Conservation (phyloP, 2,329 filamentous ascomycete genomes). For the Cercospora brassicicola region DNA sequence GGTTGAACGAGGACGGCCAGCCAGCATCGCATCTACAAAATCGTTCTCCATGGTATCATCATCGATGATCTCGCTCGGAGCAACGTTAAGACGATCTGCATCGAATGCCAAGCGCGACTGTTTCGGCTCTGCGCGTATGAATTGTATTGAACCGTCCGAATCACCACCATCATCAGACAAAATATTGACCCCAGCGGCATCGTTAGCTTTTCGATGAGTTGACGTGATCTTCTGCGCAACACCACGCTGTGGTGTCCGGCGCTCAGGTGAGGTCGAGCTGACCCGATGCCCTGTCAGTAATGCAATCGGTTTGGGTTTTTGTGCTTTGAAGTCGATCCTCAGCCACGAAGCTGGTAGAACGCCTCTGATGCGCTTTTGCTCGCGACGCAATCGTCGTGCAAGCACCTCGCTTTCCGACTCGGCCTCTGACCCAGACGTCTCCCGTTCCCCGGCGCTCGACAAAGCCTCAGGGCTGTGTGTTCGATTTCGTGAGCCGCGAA, state of each 20-base stretch:
- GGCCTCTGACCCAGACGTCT: constrained; percentile 7
- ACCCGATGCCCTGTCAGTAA: constrained; percentile 2
- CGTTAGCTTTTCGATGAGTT: neutral
- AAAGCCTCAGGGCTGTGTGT: neutral
- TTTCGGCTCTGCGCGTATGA: neutral
- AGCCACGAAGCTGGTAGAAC: constrained; percentile 54
- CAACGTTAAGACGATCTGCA: constrained; percentile 11
- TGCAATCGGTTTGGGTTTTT: constrained; percentile 15
- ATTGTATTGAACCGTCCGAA: constrained; percentile 18
- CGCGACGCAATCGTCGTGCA: constrained; percentile 35
- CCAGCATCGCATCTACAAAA: constrained; percentile 46
- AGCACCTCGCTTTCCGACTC: constrained; percentile 27
- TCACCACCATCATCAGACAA: constrained; percentile 38
- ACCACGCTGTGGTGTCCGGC: constrained; percentile 32
- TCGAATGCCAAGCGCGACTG: constrained; percentile 19
- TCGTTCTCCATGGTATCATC: constrained; percentile 49
- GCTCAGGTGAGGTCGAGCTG: constrained; percentile 22
- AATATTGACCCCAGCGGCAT: neutral
- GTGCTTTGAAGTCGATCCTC: constrained; percentile 46
- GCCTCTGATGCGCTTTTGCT: constrained; percentile 48
- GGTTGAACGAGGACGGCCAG: constrained; percentile 22
- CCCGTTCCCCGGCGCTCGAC: neutral
- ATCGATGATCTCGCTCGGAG: constrained; percentile 25
- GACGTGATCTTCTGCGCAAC: constrained; percentile 26
- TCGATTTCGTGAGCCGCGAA: neutral